Base-by-base conservation (phyloP, 441 rosid species). In the Gossypium aridum region DNA sequence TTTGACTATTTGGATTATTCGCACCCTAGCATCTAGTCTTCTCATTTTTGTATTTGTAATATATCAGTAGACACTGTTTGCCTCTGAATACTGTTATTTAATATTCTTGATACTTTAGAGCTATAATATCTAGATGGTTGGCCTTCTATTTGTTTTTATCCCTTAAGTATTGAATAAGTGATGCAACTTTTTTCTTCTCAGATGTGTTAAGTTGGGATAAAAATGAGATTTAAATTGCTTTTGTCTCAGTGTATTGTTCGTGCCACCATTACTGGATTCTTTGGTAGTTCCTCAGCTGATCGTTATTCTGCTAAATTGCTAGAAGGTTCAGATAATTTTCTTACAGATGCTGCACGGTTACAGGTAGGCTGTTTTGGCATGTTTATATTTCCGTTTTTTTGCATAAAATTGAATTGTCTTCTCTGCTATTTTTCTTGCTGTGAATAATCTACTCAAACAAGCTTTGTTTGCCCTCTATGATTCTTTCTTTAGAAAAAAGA, bases 291-390 rank as follows among this genome's bases (percentile, higher is more conserved):
- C 57, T 47, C 67, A 3, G 85, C 63, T 71, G 75, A 81, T 79
- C 84, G 70, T 49, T 70, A 82, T 80, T 77, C 83, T 76, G 68
- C 80, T 80, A 78, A 82, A 54, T 68, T 87, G 78, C 86, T 79
- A 73, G 84, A 84, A 85, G 80, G 80, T 81, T 81, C 82, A 61
- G 81, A 70, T 51, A 79, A 73, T 37, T 78, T 79, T 81, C 91
- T 93, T 60, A 88, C 97, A 13, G 97, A 92, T 87, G 96, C 97
- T 80, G 79, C 87, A 73, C 82, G 83, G 64, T 85, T 96, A 82
- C 95, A 90, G 94, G 99, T 96, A 80, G 78, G 81, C 76, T 72
- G 19, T 81, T 76, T 28, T 71, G 62, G 26, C 56, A 13, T 51
- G 62, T 25, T 74, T 64, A 20, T 4, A 20, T 56, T 20, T 60